phyloP scores from a whole-genome alignment of 1,284 basidiomycete genomes.

The Trametes versicolor region DNA sequence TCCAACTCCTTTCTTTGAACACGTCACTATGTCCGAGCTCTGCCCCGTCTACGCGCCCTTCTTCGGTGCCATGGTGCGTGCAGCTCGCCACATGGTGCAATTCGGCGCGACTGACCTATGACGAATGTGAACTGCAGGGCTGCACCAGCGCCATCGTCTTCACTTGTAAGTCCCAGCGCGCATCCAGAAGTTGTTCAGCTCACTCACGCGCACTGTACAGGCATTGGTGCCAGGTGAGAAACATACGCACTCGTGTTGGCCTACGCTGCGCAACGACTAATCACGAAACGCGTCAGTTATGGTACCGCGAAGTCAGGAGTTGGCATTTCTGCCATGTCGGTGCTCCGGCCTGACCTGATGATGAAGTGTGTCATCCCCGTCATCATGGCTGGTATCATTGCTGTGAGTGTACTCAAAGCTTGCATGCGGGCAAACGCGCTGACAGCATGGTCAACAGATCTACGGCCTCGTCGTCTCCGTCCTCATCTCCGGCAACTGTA shows the following conservation, averaged over 20 bases:
- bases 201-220: slow-evolving; percentile 44
- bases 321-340: slow-evolving; percentile 98
- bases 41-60: slow-evolving; percentile 97
- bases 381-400: slow-evolving; percentile 99
- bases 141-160: slow-evolving; percentile 98
- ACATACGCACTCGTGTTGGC: neutral
- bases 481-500: slow-evolving; percentile 82
- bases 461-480: slow-evolving; percentile 96
- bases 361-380: slow-evolving; percentile 97
- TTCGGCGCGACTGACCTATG: slow-evolving; percentile 27
- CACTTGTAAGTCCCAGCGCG: slow-evolving; percentile 77
- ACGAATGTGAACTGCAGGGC: slow-evolving; percentile 62
- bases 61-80: slow-evolving; percentile 93
- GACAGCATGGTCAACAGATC: slow-evolving; percentile 48
- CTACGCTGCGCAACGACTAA: slow-evolving; percentile 8
- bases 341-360: slow-evolving; percentile 93
- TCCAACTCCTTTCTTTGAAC: slow-evolving; percentile 31
- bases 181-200: slow-evolving; percentile 39
- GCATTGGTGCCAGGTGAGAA: slow-evolving; percentile 77
- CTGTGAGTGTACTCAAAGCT: slow-evolving; percentile 59
- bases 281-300: slow-evolving; percentile 59
- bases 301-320: slow-evolving; percentile 99
- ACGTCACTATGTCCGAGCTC: slow-evolving; percentile 78
- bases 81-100: neutral
- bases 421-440: neutral